Evolutionary conservation across 306 rosid species (phyloP).

Genomic region (Pueraria montana): DNA sequence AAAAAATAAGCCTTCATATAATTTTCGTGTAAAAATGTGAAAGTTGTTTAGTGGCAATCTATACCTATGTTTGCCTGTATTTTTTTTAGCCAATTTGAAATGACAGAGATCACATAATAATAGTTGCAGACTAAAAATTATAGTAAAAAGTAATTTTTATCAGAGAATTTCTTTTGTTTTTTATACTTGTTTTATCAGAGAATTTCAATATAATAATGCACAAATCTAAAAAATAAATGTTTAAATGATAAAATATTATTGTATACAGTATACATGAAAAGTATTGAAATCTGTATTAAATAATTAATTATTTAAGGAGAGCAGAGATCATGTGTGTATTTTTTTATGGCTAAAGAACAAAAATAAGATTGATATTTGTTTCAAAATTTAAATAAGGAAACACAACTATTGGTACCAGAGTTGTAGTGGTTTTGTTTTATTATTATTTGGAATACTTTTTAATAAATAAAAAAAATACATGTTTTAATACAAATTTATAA

Average conservation of each 20-base stretch:
- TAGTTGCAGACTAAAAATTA: neutral
- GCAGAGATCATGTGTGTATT: neutral
- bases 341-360: neutral
- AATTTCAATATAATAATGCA: neutral
- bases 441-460: neutral
- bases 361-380: neutral
- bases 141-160: neutral
- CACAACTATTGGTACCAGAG: neutral
- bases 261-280: constrained; percentile 10
- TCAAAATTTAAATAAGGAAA: neutral
- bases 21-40: too few species aligned
- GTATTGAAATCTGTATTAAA: neutral
- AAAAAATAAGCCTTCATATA: neutral
- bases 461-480: too few species aligned
- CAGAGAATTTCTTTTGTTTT: neutral
- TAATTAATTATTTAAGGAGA: neutral
- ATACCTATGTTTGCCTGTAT: too few species aligned
- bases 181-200: too few species aligned
- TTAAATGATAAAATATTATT: too few species aligned
- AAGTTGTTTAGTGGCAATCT: too few species aligned
- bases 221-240: neutral
- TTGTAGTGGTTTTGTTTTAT: too few species aligned
- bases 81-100: too few species aligned
- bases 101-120: neutral
- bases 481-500: neutral